phyloP scores from a whole-genome alignment of 1,139 yeast species.

The Blastobotrys raffinosifermentans region DNA sequence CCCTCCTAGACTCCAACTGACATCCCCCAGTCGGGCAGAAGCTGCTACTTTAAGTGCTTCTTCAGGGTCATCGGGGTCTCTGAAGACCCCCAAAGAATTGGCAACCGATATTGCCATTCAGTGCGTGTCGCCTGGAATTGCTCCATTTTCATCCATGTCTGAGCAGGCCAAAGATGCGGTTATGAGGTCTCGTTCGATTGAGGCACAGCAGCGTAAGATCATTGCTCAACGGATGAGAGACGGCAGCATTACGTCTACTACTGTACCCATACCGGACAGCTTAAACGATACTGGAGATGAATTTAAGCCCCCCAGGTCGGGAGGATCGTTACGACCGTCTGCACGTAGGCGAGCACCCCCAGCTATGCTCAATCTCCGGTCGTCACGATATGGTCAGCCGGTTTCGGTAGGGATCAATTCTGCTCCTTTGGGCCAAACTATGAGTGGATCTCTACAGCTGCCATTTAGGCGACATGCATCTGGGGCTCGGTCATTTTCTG shows the following conservation, averaged over 20 bases:
- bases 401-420: conserved; percentile 9
- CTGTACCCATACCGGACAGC: too few relatives aligned
- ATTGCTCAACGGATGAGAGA: conserved; percentile 25
- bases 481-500: too few relatives aligned
- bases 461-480: too few relatives aligned
- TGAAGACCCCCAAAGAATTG: conserved; percentile 31
- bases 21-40: neutral
- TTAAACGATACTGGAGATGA: conserved; percentile 3
- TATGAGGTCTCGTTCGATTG: conserved; percentile 31
- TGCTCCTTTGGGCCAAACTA: conserved; percentile 10
- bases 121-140: conserved; percentile 39
- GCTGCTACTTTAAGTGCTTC: neutral
- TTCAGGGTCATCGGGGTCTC: conserved; percentile 1
- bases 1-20: neutral
- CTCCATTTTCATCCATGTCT: conserved; percentile 28
- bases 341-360: conserved; percentile 6
- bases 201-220: conserved; percentile 33
- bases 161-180: conserved; percentile 32
- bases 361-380: conserved; percentile 3
- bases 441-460: too few relatives aligned
- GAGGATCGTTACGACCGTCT: conserved; percentile 1
- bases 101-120: conserved; percentile 33
- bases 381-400: conserved; percentile 10
- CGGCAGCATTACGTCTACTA: too few relatives aligned
- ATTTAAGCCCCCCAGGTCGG: conserved; percentile 1